Evolutionary conservation across 2,329 filamentous ascomycete genomes (phyloP).

Genomic region (Sclerotinia glacialis): DNA sequence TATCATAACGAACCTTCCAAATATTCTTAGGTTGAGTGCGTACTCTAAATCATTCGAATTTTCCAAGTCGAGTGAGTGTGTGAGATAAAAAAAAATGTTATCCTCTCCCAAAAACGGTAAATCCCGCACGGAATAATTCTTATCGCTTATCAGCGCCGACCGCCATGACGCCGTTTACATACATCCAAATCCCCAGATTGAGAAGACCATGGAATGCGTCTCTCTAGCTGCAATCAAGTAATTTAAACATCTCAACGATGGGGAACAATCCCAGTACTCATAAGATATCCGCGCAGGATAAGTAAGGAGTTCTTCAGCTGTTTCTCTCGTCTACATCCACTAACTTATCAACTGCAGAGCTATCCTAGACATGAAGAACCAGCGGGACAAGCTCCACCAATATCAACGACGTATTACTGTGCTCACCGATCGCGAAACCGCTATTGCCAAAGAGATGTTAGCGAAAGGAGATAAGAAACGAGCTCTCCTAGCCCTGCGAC

Average conservation of each 20-base stretch:
- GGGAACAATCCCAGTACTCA: constrained; percentile 62
- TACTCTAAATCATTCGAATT: not conserved
- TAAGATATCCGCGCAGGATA: constrained; percentile 78
- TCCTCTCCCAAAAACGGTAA: constrained; percentile 11
- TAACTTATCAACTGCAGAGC: constrained; percentile 55
- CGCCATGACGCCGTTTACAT: constrained; percentile 21
- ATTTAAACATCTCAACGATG: constrained; percentile 45
- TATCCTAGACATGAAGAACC: constrained; percentile 95
- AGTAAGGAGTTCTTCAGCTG: constrained; percentile 53
- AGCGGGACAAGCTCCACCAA: constrained; percentile 94
- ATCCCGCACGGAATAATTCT: constrained; percentile 1
- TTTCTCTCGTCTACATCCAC: not conserved
- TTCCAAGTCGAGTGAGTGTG: not conserved
- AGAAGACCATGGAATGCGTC: constrained; percentile 8
- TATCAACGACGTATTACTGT: constrained; percentile 89
- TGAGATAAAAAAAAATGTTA: constrained; percentile 10
- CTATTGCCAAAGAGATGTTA: constrained; percentile 79
- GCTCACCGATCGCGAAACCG: constrained; percentile 83
- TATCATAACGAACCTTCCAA: constrained; percentile 30
- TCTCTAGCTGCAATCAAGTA: constrained; percentile 21
- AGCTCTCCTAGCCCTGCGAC: constrained; percentile 81
- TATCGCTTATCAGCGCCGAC: constrained; percentile 23
- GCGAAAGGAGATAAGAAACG: constrained; percentile 73
- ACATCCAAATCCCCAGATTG: not conserved
- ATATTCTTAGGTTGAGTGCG: too few species aligned